Evolutionary conservation across 129 eudicot genomes (phyloP), one percentile per base, ranked within the genome.

Genomic region (Escallonia herrerae): DNA sequence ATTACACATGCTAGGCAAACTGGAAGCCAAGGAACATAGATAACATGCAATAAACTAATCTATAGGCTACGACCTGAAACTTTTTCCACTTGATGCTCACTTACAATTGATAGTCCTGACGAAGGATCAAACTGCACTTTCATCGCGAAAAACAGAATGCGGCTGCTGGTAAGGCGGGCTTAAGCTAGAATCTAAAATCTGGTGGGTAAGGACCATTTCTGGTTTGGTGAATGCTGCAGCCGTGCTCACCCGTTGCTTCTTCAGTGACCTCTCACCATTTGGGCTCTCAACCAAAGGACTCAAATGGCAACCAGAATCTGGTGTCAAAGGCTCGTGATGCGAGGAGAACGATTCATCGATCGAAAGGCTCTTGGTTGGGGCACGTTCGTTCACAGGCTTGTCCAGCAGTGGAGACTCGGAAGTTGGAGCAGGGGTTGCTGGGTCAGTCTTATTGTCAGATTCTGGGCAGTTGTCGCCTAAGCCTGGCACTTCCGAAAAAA

Each of bases 271-370:
- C 53, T 74, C 84, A 5, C 56, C 74, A 8, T 59, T 65, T 11
- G 68, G 57, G 68, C 65, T 62, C 14, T 76, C 79, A 58, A 53
- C 64, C 5, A 76, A 70, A 61, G 80, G 70, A 40, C 52, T 69
- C 46, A 37, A 43, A 53, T 63, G 74, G 58, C 78, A 75, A 58
- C 77, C 78, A 6, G 91, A 84, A 59, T 87, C 95, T 4, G 95
- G 95, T 15, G 91, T 77, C 37, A 54, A 78, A 11, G 95, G 91
- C 74, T 84, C 86, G 41, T 74, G 77, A 56, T 75, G 79, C 65
- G 79, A 74, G 40, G 79, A 82, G 57, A 70, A 68, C 13, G 84
- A 82, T 79, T 84, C 86, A 56, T 82, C 79, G 15, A 75, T 45
- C 15, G 79, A 68, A 45, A 71, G 63, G 68, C 79, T 80, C 56